Percentiles rank a stretch among this genome's conserved stretches.
phyloP scores from a whole-genome alignment of 148 eudicot genomes.

The Rhododendron vialii region DNA sequence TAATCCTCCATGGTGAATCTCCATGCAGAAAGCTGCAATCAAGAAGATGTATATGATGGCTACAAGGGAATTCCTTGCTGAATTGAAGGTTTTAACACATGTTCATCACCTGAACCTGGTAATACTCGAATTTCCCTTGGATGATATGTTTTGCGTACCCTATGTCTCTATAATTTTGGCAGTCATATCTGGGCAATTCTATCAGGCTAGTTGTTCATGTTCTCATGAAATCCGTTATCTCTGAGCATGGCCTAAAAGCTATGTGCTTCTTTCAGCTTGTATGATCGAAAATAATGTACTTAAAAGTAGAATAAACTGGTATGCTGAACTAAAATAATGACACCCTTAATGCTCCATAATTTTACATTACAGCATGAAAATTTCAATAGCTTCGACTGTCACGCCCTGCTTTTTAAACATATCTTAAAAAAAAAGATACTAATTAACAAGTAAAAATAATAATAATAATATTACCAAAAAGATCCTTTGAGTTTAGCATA shows the following conservation, averaged over 20 bases:
- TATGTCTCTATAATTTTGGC: background rate
- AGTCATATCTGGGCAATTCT: background rate
- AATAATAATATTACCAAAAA: too few relatives aligned
- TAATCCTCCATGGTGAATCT: background rate
- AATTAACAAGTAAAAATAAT: too few relatives aligned
- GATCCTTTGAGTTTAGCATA: too few relatives aligned
- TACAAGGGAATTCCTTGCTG: constrained; percentile 82
- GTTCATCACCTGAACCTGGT: constrained; percentile 98
- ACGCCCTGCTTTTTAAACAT: too few relatives aligned
- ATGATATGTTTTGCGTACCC: background rate
- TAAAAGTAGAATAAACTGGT: background rate
- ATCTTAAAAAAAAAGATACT: too few relatives aligned
- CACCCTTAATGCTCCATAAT: background rate
- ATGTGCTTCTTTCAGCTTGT: background rate
- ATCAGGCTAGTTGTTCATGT: background rate
- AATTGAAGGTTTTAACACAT: constrained; percentile 76
- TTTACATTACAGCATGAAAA: background rate
- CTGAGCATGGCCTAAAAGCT: background rate
- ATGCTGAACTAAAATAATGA: background rate
- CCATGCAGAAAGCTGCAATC: constrained; percentile 80
- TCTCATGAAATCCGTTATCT: background rate
- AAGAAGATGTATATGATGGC: constrained; percentile 99
- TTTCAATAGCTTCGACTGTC: background rate
- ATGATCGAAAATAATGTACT: background rate
- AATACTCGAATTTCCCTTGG: constrained; percentile 4